A percentile compares a stretch with the other conserved stretches of the same genome.
Conservation (phyloP, 805 yeast genomes). For the Priceomyces haplophilus region DNA sequence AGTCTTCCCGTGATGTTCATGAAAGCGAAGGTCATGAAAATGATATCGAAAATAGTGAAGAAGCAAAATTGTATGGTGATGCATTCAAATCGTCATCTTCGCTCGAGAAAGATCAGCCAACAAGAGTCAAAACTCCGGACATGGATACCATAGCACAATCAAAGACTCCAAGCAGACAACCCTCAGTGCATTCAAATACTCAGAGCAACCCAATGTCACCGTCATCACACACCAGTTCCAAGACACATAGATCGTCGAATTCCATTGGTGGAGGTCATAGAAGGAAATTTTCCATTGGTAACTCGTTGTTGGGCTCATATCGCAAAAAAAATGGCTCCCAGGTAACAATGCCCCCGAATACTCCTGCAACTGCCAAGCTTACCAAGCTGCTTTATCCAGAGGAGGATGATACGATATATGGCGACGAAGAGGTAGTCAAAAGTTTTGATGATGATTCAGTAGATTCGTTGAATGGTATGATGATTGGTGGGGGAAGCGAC, state of each 20-base stretch:
- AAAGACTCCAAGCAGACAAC: constrained; percentile 34
- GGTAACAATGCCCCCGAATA: constrained; percentile 47
- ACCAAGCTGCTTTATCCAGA: constrained; percentile 26
- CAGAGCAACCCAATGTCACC: constrained; percentile 24
- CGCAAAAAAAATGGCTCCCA: constrained; percentile 48
- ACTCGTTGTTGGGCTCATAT: constrained; percentile 46
- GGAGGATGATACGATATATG: constrained; percentile 29
- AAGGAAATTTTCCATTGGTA: constrained; percentile 63
- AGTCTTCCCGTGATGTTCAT: constrained; percentile 10
- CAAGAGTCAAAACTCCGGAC: constrained; percentile 27
- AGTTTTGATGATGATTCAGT: constrained; percentile 55
- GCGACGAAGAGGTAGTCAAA: constrained; percentile 26
- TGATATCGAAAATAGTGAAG: constrained; percentile 24
- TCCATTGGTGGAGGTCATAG: constrained; percentile 45
- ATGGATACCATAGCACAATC: constrained; percentile 12
- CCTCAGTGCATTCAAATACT: constrained; percentile 33
- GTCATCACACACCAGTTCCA: constrained; percentile 25
- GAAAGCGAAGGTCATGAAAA: constrained; percentile 7
- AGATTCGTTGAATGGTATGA: constrained; percentile 51
- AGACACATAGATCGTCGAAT: constrained; percentile 38
- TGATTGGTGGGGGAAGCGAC: constrained; percentile 52
- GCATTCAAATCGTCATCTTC: constrained; percentile 38
- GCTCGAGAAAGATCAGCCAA: constrained; percentile 17
- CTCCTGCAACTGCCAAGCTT: constrained; percentile 50
- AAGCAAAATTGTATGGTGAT: constrained; percentile 36